Conservation (phyloP, 1,284 basidiomycete species). For the Inonotus hispidus region DNA sequence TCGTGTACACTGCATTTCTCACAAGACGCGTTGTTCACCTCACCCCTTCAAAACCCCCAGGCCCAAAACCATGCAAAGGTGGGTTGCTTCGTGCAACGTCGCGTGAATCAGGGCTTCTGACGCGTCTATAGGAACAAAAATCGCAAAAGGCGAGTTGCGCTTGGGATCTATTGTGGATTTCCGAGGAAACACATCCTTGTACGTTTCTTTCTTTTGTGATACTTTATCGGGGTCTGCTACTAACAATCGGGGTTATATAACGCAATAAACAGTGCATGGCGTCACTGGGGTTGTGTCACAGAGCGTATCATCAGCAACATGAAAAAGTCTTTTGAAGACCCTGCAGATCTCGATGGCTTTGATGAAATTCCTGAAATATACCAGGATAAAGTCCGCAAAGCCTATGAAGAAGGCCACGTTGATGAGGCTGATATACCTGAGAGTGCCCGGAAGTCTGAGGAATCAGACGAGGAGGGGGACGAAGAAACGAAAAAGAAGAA, state of each 20-base stretch:
- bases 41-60: constrained; percentile 35
- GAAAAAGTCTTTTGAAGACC: constrained; percentile 54
- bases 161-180: constrained; percentile 77
- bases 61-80: constrained; percentile 76
- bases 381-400: constrained; percentile 58
- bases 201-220: constrained; percentile 29
- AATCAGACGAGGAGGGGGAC: constrained; percentile 41
- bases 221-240: background rate
- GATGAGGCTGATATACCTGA: constrained; percentile 77
- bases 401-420: constrained; percentile 70
- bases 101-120: constrained; percentile 16
- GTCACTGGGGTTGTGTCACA: constrained; percentile 82
- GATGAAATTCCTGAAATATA: constrained; percentile 62
- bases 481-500: constrained; percentile 30
- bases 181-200: constrained; percentile 68
- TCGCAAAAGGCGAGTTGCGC: constrained; percentile 69
- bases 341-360: constrained; percentile 68
- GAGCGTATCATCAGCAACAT: constrained; percentile 66
- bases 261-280: constrained; percentile 51
- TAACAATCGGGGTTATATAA: constrained; percentile 17
- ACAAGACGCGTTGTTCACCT: constrained; percentile 21
- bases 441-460: constrained; percentile 53
- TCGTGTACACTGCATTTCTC: constrained; percentile 19
- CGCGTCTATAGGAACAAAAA: constrained; percentile 50
- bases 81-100: constrained; percentile 16